Base-by-base conservation (phyloP, 108 stramenopile genomes). In the Cylindrotheca fusiformis region DNA sequence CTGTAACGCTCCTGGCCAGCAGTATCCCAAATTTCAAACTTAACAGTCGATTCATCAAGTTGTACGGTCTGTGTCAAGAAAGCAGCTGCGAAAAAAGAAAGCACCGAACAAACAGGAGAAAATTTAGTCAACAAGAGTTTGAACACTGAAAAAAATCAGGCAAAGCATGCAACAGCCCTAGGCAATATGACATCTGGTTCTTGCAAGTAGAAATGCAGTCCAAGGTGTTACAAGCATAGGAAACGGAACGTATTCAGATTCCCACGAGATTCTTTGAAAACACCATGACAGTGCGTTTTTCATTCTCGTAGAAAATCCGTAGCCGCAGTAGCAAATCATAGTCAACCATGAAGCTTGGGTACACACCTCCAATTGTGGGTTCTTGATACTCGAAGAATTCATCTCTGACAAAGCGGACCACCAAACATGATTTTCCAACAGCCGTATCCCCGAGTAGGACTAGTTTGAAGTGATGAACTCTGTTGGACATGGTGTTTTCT, bases 381-480 rank as follows among this genome's bases (percentile, higher is more conserved):
- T 97, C 99, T 75, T 97, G 97, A 52, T 95, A 98, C 73, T 99
- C 97, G 69, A 97, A 98, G 75, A 98, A 99, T 69, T 98, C 97
- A 75, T 97, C 97, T 50, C 99, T 82, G 1, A 98, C 97, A 66
- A 99, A 98, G 45, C 96, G 83, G 23, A 99, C 99, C 36, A 97
- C 99, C 3, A 99, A 76, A 76, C 99, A 99, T 10, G 88, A 88
- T 69, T 95, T 93, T 21, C 99, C 99, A 19, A 99, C 99, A 25
- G 97, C 97, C 20, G 99, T 97, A 71, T 99, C 97, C 29, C 99
- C 99, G 5, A 99, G 86, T 31, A 99, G 85, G 17, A 99, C 99
- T 25, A 99, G 91, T 78, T 99, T 99, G 76, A 97, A 97, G 71
- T 97, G 98, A 58, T 96, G 95, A 24, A 97, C 93, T 51, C 94